Evolutionary conservation across 768 basidiomycete species (phyloP).

Genomic region (Amanita subjunquillea): DNA sequence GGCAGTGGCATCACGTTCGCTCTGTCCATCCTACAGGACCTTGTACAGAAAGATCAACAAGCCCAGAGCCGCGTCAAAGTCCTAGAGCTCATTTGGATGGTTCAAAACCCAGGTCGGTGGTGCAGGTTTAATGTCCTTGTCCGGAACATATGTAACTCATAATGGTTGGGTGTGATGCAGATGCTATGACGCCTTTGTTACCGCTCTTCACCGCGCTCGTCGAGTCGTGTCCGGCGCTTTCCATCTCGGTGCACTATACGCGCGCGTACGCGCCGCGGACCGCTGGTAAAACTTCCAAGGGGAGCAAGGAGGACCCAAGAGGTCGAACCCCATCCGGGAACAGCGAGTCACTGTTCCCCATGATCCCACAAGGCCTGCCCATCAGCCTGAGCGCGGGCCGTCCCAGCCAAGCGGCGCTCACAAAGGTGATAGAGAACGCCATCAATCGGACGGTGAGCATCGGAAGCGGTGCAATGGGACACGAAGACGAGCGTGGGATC

Average conservation of each 20-base stretch:
- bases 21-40: conserved; percentile 52
- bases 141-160: too few species aligned
- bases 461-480: background rate
- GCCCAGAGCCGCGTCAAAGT: conserved; percentile 42
- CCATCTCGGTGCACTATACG: conserved; percentile 2
- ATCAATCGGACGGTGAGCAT: conserved; percentile 1
- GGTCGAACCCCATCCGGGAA: background rate
- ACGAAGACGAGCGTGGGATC: conserved; percentile 3
- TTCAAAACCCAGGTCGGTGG: conserved; percentile 38
- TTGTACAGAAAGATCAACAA: conserved; percentile 44
- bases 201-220: conserved; percentile 2
- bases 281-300: background rate
- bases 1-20: conserved; percentile 74
- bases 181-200: background rate
- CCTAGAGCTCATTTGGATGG: conserved; percentile 62
- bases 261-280: background rate
- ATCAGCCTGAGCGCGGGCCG: background rate
- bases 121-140: background rate
- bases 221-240: background rate
- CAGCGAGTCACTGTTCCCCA: background rate
- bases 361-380: background rate
- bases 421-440: background rate
- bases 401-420: conserved; percentile 4
- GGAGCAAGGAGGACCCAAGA: background rate
- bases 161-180: background rate